These are phyloP conservation scores for Afroboletus lepidellus DNA, from an alignment of 1,284 basidiomycete species.

Conservation along the genomic window DNA sequence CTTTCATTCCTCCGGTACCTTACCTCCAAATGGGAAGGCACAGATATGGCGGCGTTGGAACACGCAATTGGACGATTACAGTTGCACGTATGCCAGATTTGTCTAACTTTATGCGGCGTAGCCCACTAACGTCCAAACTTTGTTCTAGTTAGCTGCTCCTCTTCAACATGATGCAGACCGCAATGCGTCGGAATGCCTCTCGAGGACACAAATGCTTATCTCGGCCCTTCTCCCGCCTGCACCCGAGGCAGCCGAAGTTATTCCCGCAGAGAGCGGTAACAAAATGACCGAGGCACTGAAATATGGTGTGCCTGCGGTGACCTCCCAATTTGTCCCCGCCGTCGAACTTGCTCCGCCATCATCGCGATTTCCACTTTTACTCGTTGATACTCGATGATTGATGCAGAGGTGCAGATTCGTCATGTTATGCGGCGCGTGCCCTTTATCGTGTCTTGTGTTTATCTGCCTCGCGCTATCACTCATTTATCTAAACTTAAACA, in stretches of 20 bases:
- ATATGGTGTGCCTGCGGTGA: conserved; percentile 43
- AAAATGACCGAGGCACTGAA: conserved; percentile 42
- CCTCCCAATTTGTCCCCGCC: conserved; percentile 48
- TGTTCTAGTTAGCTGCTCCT: conserved; percentile 17
- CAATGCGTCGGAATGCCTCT: conserved; percentile 25
- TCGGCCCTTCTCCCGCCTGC: conserved; percentile 42
- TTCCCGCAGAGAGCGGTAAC: conserved; percentile 26
- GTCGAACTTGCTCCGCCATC: conserved; percentile 55
- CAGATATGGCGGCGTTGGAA: conserved; percentile 25
- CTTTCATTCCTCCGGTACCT: conserved; percentile 51
- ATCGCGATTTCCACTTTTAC: conserved; percentile 43
- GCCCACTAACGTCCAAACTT: conserved; percentile 1
- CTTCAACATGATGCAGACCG: conserved; percentile 15
- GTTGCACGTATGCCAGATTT: conserved; percentile 16
- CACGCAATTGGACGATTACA: conserved; percentile 26
- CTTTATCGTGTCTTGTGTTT: conserved; percentile 11
- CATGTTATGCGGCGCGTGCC: conserved; percentile 15
- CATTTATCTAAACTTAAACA: conserved; percentile 34
- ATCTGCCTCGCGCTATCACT: conserved; percentile 20
- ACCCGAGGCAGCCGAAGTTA: conserved; percentile 15
- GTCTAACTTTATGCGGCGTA: not conserved
- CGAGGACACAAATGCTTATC: conserved; percentile 48
- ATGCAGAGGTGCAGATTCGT: conserved; percentile 15
- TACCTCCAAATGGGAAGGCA: conserved; percentile 37
- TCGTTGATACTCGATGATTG: conserved; percentile 30